These are phyloP conservation scores for Penicillium bovifimosum DNA, from an alignment of 495 filamentous ascomycete species.

Conservation along the genomic window DNA sequence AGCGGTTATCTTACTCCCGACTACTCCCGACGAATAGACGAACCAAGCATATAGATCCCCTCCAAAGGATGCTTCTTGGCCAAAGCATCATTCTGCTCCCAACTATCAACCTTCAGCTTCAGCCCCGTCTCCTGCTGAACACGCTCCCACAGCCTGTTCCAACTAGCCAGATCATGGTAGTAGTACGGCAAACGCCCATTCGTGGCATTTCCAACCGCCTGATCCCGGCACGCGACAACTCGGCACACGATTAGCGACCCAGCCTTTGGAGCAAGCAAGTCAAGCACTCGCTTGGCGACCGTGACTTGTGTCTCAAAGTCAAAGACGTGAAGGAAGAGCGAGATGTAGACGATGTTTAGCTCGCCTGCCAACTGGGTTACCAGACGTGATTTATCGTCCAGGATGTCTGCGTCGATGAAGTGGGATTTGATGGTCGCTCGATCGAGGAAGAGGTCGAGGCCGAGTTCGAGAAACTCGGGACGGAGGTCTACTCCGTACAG, in stretches of 20 bases:
- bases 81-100: slow-evolving; percentile 6
- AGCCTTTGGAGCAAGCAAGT: slow-evolving; percentile 12
- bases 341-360: slow-evolving; percentile 47
- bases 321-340: slow-evolving; percentile 52
- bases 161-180: slow-evolving; percentile 35
- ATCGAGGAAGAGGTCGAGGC: slow-evolving; percentile 47
- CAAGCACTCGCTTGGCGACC: slow-evolving; percentile 31
- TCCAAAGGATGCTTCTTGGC: slow-evolving; percentile 2
- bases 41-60: slow-evolving; percentile 2
- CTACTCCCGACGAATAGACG: not conserved
- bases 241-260: slow-evolving; percentile 40
- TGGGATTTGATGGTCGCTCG: slow-evolving; percentile 17
- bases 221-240: slow-evolving; percentile 30
- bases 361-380: slow-evolving; percentile 30
- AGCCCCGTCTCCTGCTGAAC: slow-evolving; percentile 37
- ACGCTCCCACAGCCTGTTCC: slow-evolving; percentile 40
- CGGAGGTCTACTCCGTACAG: slow-evolving; percentile 44
- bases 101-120: slow-evolving; percentile 28
- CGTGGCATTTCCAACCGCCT: slow-evolving; percentile 15
- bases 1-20: not conserved
- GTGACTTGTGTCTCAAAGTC: slow-evolving; percentile 39
- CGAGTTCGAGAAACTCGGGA: slow-evolving; percentile 41
- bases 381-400: slow-evolving; percentile 25
- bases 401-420: slow-evolving; percentile 32
- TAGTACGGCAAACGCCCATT: slow-evolving; percentile 16